A percentile compares a stretch with the other conserved stretches of the same genome.
phyloP scores from a whole-genome alignment of 257 asterid genomes.

The Voacanga thouarsii region DNA sequence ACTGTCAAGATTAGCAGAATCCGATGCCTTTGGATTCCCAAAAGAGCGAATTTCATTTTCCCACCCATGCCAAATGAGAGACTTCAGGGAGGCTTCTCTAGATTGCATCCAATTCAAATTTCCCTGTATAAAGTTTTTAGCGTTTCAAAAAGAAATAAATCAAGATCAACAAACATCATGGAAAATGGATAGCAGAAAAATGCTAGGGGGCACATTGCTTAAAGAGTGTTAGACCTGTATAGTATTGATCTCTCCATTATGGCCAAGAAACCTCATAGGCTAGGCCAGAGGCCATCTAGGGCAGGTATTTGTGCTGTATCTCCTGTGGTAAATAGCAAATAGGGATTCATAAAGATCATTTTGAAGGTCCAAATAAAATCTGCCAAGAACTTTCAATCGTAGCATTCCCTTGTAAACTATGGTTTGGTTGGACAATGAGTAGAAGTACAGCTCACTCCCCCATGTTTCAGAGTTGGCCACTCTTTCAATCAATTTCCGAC shows the following conservation, averaged over 20 bases:
- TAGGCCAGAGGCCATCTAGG: conserved; percentile 99
- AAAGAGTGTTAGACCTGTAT: conserved; percentile 59
- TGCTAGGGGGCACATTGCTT: not conserved
- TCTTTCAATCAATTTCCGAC: conserved; percentile 89
- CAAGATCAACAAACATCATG: conserved; percentile 11
- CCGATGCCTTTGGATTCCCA: conserved; percentile 96
- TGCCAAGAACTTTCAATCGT: conserved; percentile 90
- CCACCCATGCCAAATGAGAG: conserved; percentile 97
- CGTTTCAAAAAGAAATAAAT: conserved; percentile 23
- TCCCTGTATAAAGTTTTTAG: conserved; percentile 50
- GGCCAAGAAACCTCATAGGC: conserved; percentile 99
- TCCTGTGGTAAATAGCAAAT: conserved; percentile 91
- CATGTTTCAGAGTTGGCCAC: conserved; percentile 63
- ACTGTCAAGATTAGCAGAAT: conserved; percentile 97
- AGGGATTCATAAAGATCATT: conserved; percentile 71
- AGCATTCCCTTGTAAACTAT: conserved; percentile 99
- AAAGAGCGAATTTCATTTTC: conserved; percentile 94
- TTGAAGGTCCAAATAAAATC: conserved; percentile 84
- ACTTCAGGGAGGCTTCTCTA: conserved; percentile 84
- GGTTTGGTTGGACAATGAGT: conserved; percentile 95
- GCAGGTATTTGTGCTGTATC: conserved; percentile 96
- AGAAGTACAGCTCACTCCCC: conserved; percentile 89
- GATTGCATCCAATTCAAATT: conserved; percentile 99
- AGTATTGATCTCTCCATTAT: conserved; percentile 98
- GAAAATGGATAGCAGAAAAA: conserved; percentile 3